Base-by-base conservation (phyloP, 2,329 filamentous ascomycete species). In the Scolecobasidium constrictum region DNA sequence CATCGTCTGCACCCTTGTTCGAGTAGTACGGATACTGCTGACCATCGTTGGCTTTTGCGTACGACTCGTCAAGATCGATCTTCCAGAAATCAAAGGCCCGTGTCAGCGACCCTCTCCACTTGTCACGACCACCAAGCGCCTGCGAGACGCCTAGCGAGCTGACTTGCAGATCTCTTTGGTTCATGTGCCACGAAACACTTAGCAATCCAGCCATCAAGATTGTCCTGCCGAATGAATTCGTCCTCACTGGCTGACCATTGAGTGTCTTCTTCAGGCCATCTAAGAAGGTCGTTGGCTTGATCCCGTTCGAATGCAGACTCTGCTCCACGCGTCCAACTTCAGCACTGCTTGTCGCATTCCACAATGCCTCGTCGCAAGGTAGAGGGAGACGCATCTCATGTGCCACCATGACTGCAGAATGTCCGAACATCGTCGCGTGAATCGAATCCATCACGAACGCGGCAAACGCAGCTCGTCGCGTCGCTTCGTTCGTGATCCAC, bases 161-260 rank as follows among this genome's bases (percentile, higher is more conserved):
- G 46, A 94, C 83, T 64, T 95, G 90, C 12, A 95, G 73, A 58
- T 96, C 92, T 55, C 90, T 77, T 59, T 96, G 88, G 57, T 94
- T 92, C 83, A 96, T 90, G 60, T 96, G 90, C 86, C 87, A 96
- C 56, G 84, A 92, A 21, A 96, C 86, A 51, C 86, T 95, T 18
- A 96, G 69, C 20, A 98, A 66, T 0, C 92, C 92, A 1, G 90
- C 83, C 87, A 96, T 96, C 40, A 98, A 71, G 35, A 94, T 86
- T 3, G 84, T 92, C 31, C 92, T 79, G 1, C 90, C 92, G 56
- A 96, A 98, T 0, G 86, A 82, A 58, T 95, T 95, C 3, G 92
- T 96, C 41, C 81, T 78, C 4, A 96, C 88, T 44, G 77, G 78
- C 48, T 90, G 78, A n/a, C 80, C 80, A 51, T 86, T 90, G 15